phyloP scores from a whole-genome alignment of 371 early-diverging fungal genomes.

The Mortierella sp. region DNA sequence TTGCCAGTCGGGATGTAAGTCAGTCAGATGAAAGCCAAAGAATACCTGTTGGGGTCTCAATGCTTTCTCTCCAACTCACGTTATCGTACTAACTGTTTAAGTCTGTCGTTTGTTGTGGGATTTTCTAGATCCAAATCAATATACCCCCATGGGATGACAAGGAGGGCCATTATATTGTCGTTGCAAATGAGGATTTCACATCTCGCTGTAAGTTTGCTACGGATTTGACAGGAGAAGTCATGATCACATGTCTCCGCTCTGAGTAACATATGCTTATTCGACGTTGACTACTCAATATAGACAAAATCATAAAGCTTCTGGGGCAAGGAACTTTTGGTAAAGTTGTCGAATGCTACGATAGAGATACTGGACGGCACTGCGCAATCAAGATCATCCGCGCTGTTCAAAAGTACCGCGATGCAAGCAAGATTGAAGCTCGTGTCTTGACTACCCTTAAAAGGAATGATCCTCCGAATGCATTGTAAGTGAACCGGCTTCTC shows the following conservation, averaged over 20 bases:
- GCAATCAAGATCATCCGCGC: conserved; percentile 94
- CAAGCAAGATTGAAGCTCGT: conserved; percentile 89
- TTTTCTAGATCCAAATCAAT: conserved; percentile 19
- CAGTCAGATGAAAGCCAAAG: background rate
- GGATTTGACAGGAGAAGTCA: background rate
- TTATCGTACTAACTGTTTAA: too few relatives aligned
- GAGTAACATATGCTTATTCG: conserved; percentile 12
- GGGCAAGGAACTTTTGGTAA: conserved; percentile 99
- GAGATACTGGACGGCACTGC: conserved; percentile 65
- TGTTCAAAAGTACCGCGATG: conserved; percentile 95
- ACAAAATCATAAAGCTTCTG: conserved; percentile 83
- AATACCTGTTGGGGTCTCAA: background rate
- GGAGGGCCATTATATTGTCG: conserved; percentile 93
- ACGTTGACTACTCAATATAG: conserved; percentile 49
- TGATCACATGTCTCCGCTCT: background rate
- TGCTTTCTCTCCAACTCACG: too few relatives aligned
- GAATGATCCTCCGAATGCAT: conserved; percentile 78
- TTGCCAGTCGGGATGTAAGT: conserved; percentile 31
- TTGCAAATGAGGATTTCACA: conserved; percentile 78
- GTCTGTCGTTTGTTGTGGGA: background rate
- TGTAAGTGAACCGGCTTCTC: conserved; percentile 58
- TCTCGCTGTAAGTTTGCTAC: conserved; percentile 71
- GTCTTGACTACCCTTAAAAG: conserved; percentile 84
- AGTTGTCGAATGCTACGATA: conserved; percentile 91
- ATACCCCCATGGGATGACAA: conserved; percentile 82